Conservation (phyloP, 1,284 basidiomycete genomes). For the Ganoderma resinaceum region DNA sequence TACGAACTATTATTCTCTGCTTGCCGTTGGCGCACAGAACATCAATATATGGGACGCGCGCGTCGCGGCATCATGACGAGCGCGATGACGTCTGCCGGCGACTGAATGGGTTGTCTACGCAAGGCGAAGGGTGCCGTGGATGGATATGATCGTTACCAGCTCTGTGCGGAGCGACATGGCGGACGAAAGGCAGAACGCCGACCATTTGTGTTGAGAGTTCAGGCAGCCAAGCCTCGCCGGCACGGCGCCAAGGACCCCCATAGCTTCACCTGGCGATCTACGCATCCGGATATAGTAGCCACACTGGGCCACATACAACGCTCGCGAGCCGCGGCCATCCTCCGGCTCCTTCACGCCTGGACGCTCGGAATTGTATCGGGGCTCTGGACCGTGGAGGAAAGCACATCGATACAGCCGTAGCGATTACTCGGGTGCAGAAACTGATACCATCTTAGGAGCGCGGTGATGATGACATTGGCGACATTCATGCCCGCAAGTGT, state of each 20-base stretch:
- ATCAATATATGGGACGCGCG: constrained; percentile 13
- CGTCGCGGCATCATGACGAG: background rate
- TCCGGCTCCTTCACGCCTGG: constrained; percentile 4
- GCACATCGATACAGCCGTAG: background rate
- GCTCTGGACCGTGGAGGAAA: background rate
- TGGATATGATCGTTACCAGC: constrained; percentile 14
- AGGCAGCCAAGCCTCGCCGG: constrained; percentile 8
- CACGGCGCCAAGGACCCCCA: constrained; percentile 13
- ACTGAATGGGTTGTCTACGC: constrained; percentile 1
- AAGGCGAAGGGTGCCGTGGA: constrained; percentile 4
- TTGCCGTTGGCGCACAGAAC: background rate
- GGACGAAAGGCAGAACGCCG: constrained; percentile 1
- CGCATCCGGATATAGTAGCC: constrained; percentile 13
- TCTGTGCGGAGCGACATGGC: background rate
- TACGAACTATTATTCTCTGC: constrained; percentile 1
- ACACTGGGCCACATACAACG: background rate
- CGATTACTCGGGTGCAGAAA: constrained; percentile 8
- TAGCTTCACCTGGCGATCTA: background rate
- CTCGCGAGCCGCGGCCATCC: constrained; percentile 7
- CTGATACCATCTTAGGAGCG: constrained; percentile 2
- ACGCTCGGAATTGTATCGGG: background rate
- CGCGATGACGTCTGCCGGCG: constrained; percentile 12
- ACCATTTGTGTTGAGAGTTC: constrained; percentile 24
- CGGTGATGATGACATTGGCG: constrained; percentile 1
- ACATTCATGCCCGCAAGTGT: background rate